phyloP scores from a whole-genome alignment of 495 filamentous ascomycete genomes.

The Letharia columbiana region DNA sequence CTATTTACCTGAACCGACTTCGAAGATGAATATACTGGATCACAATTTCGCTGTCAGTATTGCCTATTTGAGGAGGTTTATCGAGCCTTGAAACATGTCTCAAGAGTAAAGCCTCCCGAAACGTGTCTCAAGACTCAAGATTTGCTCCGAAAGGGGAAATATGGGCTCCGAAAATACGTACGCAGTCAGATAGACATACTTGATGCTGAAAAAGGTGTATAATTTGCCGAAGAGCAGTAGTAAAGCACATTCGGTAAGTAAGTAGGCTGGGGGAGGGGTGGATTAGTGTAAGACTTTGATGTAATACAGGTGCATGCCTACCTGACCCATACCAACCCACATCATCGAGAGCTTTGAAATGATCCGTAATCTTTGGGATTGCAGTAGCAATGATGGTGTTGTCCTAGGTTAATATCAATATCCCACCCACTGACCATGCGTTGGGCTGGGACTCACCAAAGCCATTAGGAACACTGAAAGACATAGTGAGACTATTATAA shows the following conservation, averaged over 20 bases:
- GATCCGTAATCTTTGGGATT: conserved; percentile 73
- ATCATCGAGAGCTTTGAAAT: conserved; percentile 66
- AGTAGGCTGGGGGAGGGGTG: conserved; percentile 38
- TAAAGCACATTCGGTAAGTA: conserved; percentile 66
- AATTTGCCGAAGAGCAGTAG: conserved; percentile 69
- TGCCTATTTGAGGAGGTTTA: too few species aligned
- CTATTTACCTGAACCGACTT: conserved; percentile 54
- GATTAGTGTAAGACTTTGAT: not conserved
- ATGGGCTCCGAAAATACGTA: too few species aligned
- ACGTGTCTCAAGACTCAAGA: too few species aligned
- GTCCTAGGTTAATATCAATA: conserved; percentile 30
- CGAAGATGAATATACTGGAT: conserved; percentile 57
- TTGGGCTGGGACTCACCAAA: conserved; percentile 36
- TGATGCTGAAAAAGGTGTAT: conserved; percentile 71
- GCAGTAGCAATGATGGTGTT: conserved; percentile 80
- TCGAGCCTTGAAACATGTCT: too few species aligned
- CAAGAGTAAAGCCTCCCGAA: too few species aligned
- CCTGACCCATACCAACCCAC: conserved; percentile 72
- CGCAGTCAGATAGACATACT: conserved; percentile 61
- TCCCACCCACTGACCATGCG: conserved; percentile 11
- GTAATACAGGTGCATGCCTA: not conserved
- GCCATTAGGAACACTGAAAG: conserved; percentile 60
- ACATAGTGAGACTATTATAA: conserved; percentile 53
- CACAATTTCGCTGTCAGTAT: too few species aligned
- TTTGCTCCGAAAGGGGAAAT: too few species aligned